These are phyloP conservation scores for Dioszegia hungarica DNA, from an alignment of 768 basidiomycete species.

Conservation along the genomic window DNA sequence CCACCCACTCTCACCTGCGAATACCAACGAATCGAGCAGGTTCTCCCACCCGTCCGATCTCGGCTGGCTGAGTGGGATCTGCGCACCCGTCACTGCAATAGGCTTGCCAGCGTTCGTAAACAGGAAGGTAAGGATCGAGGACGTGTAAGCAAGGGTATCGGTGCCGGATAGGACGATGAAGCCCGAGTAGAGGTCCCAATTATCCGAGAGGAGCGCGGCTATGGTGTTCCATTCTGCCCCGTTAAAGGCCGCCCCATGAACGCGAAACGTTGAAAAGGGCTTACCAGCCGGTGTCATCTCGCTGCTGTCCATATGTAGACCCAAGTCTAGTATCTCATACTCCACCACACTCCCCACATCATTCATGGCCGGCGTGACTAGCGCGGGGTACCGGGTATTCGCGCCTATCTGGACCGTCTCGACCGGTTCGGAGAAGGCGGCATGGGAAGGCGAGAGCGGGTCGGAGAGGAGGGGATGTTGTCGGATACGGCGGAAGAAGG, in stretches of 20 bases:
- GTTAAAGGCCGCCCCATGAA: not conserved
- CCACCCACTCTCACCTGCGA: constrained; percentile 29
- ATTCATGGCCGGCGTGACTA: constrained; percentile 32
- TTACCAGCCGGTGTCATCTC: constrained; percentile 43
- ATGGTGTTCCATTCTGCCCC: constrained; percentile 38
- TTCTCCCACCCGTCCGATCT: constrained; percentile 43
- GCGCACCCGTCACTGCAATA: constrained; percentile 39
- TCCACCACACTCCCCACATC: constrained; percentile 23
- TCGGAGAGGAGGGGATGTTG: constrained; percentile 35
- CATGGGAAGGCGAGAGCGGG: constrained; percentile 11
- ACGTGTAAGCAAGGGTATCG: constrained; percentile 43
- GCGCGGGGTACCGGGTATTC: constrained; percentile 27
- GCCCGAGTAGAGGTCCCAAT: constrained; percentile 40
- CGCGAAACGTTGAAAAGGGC: not conserved
- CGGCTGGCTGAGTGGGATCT: constrained; percentile 37
- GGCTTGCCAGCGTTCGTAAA: constrained; percentile 39
- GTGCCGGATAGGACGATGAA: constrained; percentile 42
- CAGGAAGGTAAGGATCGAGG: constrained; percentile 39
- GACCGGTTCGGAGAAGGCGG: constrained; percentile 17
- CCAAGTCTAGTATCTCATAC: constrained; percentile 43
- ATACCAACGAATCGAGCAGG: constrained; percentile 35
- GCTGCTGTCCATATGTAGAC: constrained; percentile 38
- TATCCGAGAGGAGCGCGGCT: constrained; percentile 29
- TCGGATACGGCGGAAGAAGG: constrained; percentile 37
- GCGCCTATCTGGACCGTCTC: constrained; percentile 13